Evolutionary conservation across 768 basidiomycete genomes (phyloP), one percentile per base, ranked within the genome.

Genomic region (Mycena vitilis): DNA sequence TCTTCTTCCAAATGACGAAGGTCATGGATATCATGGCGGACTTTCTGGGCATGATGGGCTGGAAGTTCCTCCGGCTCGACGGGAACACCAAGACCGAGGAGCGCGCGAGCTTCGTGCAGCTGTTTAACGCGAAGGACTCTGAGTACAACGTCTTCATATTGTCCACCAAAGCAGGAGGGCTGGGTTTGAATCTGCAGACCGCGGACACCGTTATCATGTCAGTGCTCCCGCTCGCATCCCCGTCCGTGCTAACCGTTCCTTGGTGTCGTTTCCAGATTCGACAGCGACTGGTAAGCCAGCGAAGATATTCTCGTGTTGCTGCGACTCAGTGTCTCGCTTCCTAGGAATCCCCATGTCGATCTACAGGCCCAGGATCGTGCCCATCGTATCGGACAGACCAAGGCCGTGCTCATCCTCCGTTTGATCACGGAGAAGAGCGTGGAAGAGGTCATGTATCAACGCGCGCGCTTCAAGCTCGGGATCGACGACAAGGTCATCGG

Each of bases 1-100:
- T 99, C 74, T 99, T 99, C 89, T 99, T 99, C 91, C 98, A 99
- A 81, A 98, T 99, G 98, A 98, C 96, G 16, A 94, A 95, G 76
- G 95, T 98, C 73, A 98, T 98, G 96, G 95, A 97, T 71, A 96
- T 98, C 78, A 95, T 97, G 89, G 94, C 95, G 74, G 96, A 98
- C 74, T 98, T 96, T 75, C 80, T 98, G 75, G 93, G 92, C 77
- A 90, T 91, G 86, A 89, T 91, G 88, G 87, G 87, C 6, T 95
- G 88, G 87, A 91, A 93, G 73, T 91, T 94, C 78, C 89, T 97
- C 59, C 93, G 96, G 73, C 85, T 98, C 22, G 96, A 98, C 78
- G 96, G 96, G 84, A 91, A 93, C 16, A 98, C 96, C 25, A 97
- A 96, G 81, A 95, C 95, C 6, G 96, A 98, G 60, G 95, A 96